Base-by-base conservation (phyloP, 139 green algal genomes). In the Chlamydomonas urium region DNA sequence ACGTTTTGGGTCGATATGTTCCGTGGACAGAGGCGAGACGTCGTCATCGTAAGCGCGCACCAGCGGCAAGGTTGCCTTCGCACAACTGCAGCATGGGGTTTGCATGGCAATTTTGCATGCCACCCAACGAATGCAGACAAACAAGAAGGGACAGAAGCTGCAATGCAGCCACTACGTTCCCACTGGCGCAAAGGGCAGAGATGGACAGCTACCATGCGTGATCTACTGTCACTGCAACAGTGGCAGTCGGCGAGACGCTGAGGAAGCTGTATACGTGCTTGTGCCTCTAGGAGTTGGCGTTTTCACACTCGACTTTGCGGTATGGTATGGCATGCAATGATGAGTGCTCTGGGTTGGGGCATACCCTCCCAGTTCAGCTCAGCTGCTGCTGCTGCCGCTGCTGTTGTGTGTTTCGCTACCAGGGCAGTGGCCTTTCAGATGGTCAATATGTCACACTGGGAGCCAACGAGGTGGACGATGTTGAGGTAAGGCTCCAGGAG, bases 171-270 rank as follows among this genome's bases (percentile, higher is more conserved):
- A 94, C 69, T 92, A 84, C 73, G 59, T 84, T 0, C 86, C 88
- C 0, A 74, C 80, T 38, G 67, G 82, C 1, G 67, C 83, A 2
- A 63, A 65, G 4, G 77, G 77, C 26, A 48, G 62, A 2, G 78
- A 89, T 38, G 82, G 78, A 0, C 70, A 65, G 33, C 77, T 87
- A 32, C 91, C 91, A 0, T 89, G 82, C 42, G 90, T 95, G 28
- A 65, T 97, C n/a, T 95, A 97, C 71, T 93, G 85, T 66, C 89
- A 96, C 79, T 93, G 89, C 77, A 97, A 97, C 81, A 93, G 84
- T 71, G 92, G 92, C 71, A 91, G 81, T 75, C 65, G 90, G 38
- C 73, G 89, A 0, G 92, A 94, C 66, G 85, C 87, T 1, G 85
- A 92, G 56, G 90, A 96, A 66, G 86, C 88, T 0, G 50, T 93